phyloP scores from a whole-genome alignment of 2,329 filamentous ascomycete species.

The Verticillium zaregamsianum region DNA sequence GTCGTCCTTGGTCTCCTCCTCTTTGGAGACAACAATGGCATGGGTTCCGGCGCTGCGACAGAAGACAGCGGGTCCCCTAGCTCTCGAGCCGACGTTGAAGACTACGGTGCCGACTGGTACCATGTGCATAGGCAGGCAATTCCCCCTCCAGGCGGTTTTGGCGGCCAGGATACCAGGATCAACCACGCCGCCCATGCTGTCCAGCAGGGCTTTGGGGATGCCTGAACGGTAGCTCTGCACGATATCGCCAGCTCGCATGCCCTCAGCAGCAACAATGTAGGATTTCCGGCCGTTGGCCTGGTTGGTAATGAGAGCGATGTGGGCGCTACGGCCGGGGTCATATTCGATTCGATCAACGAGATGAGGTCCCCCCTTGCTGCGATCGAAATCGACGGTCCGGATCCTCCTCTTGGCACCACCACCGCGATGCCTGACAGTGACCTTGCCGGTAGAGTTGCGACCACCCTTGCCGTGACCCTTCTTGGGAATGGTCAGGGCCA shows the following conservation, averaged over 20 bases:
- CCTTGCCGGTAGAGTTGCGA: constrained; percentile 77
- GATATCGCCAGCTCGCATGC: constrained; percentile 84
- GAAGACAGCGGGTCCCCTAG: constrained; percentile 75
- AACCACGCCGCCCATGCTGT: constrained; percentile 86
- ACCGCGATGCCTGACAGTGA: constrained; percentile 88
- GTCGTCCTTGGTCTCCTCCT: constrained; percentile 64
- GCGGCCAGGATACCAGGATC: constrained; percentile 96
- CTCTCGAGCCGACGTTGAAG: constrained; percentile 79
- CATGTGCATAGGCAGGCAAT: constrained; percentile 93
- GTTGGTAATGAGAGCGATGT: constrained; percentile 82
- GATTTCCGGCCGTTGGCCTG: constrained; percentile 70
- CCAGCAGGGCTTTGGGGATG: constrained; percentile 80
- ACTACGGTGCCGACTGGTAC: constrained; percentile 91
- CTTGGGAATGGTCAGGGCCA: constrained; percentile 83
- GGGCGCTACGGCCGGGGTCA: constrained; percentile 87
- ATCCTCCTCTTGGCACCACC: constrained; percentile 91
- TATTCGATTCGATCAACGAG: constrained; percentile 93
- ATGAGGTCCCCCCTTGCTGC: constrained; percentile 75
- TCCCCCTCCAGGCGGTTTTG: constrained; percentile 89
- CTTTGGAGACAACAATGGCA: constrained; percentile 83
- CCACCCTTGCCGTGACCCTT: constrained; percentile 92
- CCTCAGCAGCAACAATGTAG: constrained; percentile 94
- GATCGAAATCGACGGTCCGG: constrained; percentile 83
- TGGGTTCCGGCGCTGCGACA: constrained; percentile 94
- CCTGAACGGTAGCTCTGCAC: constrained; percentile 90